These are phyloP conservation scores for Luffa acutangula DNA, from an alignment of 306 rosid genomes.

Conservation along the genomic window DNA sequence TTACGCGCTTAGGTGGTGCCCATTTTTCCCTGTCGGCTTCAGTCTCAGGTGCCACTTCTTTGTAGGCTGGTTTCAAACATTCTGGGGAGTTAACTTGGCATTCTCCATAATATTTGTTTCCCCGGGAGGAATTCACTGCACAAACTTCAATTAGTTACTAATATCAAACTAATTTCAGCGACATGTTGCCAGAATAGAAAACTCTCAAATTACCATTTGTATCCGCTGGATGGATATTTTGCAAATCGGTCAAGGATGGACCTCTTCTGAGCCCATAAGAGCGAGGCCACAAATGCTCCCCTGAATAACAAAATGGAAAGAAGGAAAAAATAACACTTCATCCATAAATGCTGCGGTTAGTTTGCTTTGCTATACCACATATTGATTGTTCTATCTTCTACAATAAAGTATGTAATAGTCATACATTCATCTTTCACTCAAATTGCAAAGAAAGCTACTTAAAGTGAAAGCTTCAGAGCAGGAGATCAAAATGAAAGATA, in stretches of 20 bases:
- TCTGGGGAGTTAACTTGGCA: constrained; percentile 26
- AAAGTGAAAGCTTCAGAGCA: not conserved
- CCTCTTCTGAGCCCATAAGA: constrained; percentile 52
- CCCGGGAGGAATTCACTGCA: constrained; percentile 67
- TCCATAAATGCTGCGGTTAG: not conserved
- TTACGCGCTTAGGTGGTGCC: constrained; percentile 58
- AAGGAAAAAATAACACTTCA: not conserved
- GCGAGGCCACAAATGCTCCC: constrained; percentile 82
- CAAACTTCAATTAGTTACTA: not conserved
- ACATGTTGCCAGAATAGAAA: not conserved
- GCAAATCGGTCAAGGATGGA: constrained; percentile 55
- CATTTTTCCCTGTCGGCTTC: constrained; percentile 61
- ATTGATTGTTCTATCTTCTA: not conserved
- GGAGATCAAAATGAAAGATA: not conserved
- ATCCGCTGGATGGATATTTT: constrained; percentile 68
- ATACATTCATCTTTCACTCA: not conserved
- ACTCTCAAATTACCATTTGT: constrained; percentile 39
- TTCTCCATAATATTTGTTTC: constrained; percentile 66
- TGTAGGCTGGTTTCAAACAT: constrained; percentile 67
- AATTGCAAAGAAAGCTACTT: not conserved
- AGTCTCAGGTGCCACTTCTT: constrained; percentile 64
- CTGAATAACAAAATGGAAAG: constrained; percentile 11
- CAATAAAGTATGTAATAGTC: not conserved
- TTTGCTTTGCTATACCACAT: not conserved
- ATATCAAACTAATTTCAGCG: not conserved